phyloP scores from a whole-genome alignment of 805 yeast species.

The Danielia oregonensis region DNA sequence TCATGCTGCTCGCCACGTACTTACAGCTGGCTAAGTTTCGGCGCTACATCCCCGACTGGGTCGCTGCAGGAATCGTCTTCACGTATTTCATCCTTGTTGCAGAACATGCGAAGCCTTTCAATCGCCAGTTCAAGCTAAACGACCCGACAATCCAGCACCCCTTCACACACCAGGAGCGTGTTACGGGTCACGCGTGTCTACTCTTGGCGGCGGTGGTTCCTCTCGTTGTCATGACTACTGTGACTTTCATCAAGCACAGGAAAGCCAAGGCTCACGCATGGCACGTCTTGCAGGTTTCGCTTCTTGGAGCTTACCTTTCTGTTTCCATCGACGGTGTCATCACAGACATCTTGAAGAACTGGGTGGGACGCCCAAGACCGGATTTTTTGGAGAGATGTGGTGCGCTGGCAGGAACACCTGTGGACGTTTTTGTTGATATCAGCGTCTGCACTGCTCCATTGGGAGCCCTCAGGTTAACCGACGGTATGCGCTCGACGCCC shows the following conservation, averaged over 20 bases:
- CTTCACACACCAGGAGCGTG: conserved; percentile 29
- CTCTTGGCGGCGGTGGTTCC: conserved; percentile 27
- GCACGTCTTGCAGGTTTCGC: conserved; percentile 26
- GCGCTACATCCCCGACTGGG: conserved; percentile 30
- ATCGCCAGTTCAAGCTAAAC: conserved; percentile 29
- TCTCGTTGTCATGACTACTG: conserved; percentile 15
- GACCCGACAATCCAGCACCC: conserved; percentile 36
- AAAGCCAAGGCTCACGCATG: conserved; percentile 12
- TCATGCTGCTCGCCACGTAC: conserved; percentile 14
- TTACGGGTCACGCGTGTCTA: conserved; percentile 24
- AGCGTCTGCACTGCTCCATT: conserved; percentile 24
- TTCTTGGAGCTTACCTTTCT: conserved; percentile 27
- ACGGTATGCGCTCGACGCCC: conserved; percentile 56
- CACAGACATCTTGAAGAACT: conserved; percentile 36
- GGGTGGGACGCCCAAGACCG: conserved; percentile 23
- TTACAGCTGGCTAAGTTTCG: conserved; percentile 17
- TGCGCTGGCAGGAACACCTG: conserved; percentile 9
- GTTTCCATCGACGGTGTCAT: conserved; percentile 29
- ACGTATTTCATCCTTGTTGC: conserved; percentile 27
- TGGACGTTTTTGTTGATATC: conserved; percentile 16
- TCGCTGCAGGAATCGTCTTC: conserved; percentile 19
- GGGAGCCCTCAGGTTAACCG: conserved; percentile 29
- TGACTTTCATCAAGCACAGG: conserved; percentile 9
- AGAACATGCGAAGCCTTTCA: conserved; percentile 31
- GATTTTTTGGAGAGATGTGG: conserved; percentile 17